Evolutionary conservation across 2,329 filamentous ascomycete genomes (phyloP).

Genomic region (Neofusicoccum laricinum): DNA sequence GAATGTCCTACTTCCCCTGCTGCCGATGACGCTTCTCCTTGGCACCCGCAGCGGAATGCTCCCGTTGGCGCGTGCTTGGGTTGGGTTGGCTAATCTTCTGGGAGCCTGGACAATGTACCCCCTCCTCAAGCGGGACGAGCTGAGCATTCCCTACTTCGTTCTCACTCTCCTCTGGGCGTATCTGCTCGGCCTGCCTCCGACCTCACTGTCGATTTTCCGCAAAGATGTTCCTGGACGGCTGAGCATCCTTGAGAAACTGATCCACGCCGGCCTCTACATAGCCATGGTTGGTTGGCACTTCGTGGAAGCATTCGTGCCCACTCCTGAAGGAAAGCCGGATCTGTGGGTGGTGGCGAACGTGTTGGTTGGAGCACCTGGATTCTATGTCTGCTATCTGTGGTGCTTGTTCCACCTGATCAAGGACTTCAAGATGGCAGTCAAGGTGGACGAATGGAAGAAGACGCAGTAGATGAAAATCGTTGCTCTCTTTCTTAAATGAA

Average conservation of each 20-base stretch:
- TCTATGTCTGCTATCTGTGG: conserved; percentile 87
- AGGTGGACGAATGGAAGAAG: conserved; percentile 39
- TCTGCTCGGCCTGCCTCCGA: conserved; percentile 80
- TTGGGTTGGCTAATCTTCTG: conserved; percentile 91
- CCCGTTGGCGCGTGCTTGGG: conserved; percentile 78
- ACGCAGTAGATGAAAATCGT: conserved; percentile 27
- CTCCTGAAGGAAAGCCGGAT: conserved; percentile 79
- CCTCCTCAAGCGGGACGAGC: conserved; percentile 77
- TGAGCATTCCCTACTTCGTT: conserved; percentile 80
- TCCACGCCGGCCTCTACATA: conserved; percentile 75
- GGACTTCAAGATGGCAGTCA: conserved; percentile 18
- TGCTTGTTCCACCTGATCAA: conserved; percentile 66
- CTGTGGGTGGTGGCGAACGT: conserved; percentile 93
- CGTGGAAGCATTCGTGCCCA: conserved; percentile 63
- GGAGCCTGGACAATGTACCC: conserved; percentile 94
- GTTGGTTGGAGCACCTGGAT: conserved; percentile 78
- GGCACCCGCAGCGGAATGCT: conserved; percentile 74
- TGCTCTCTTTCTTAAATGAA: neutral
- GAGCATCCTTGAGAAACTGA: conserved; percentile 59
- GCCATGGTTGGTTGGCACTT: conserved; percentile 81
- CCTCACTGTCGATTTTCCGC: conserved; percentile 67
- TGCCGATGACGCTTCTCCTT: conserved; percentile 89
- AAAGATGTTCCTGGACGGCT: conserved; percentile 41
- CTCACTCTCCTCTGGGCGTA: conserved; percentile 88
- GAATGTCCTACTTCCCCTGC: conserved; percentile 84